Base-by-base conservation (phyloP, 768 basidiomycete species). In the Tricholoma matsutake region DNA sequence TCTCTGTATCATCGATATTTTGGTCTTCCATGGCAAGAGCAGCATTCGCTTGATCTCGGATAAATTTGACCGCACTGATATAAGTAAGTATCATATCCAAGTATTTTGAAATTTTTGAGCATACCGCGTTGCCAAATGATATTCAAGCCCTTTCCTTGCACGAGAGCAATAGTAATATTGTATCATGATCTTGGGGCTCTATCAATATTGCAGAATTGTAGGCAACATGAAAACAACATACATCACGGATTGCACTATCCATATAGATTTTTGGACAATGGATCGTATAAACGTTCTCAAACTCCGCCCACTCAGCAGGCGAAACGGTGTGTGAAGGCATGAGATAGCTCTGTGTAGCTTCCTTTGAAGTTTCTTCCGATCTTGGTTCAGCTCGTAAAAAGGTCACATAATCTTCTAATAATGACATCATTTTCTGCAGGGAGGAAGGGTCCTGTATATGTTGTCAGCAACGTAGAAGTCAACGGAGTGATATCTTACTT, bases 281-380 rank as follows among this genome's bases (percentile, higher is more conserved):
- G 14, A 94, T 82, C 68, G 96, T 92, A 69, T 95, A 93, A 25
- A 95, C 93, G 67, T 96, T 91, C 69, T 91, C 88, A 73, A 96
- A 98, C 61, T 87, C 84, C 2, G 82, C 83, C 89, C 86, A 88
- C 67, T 92, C 90, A 22, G 84, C 78, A 28, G 86, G 78, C 10
- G 86, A 85, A 34, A 88, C 81, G 47, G 84, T 81, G 65, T 89
- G 86, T 11, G 86, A 79, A 31, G 88, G 87, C 73, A 90, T 83
- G 59, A 85, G 81, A 65, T 89, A 89, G 57, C 76, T 83, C 31
- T 75, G 73, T 45, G 72, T 75, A 62, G 72, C 70, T 56, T 68
- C 69, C 29, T 63, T 55, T 11, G 67, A 65, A 31, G 69, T 69
- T 4, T 76, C 73, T 20, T 68, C 71, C 37, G 71, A 71, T 49